These are phyloP conservation scores for Metrosideros polymorpha DNA, from an alignment of 441 rosid species.

Conservation along the genomic window DNA sequence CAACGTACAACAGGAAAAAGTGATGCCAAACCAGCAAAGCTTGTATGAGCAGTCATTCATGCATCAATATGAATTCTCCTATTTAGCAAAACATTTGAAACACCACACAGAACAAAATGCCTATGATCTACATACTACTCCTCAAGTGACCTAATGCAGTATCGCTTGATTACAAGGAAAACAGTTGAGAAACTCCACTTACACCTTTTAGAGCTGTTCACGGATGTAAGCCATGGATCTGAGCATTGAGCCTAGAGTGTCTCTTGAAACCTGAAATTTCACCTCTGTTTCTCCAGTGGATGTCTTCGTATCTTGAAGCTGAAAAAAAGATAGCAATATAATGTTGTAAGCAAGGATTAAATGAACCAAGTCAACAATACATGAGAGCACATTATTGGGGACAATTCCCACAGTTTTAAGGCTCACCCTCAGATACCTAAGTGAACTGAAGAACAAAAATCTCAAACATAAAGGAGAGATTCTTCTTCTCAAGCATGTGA, in stretches of 20 bases:
- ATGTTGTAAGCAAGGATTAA: not conserved
- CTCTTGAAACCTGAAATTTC: constrained; percentile 58
- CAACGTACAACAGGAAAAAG: not conserved
- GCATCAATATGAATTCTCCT: not conserved
- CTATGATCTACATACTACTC: not conserved
- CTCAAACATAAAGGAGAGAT: not conserved
- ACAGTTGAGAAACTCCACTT: constrained; percentile 11
- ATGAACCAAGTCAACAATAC: not conserved
- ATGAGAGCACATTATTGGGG: not conserved
- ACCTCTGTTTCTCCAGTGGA: constrained; percentile 50
- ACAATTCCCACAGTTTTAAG: not conserved
- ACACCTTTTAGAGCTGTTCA: constrained; percentile 46
- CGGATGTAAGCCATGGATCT: constrained; percentile 52
- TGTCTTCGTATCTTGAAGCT: constrained; percentile 50
- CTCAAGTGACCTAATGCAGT: not conserved
- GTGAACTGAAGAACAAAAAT: not conserved
- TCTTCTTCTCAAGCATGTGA: not conserved
- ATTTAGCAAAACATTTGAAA: not conserved
- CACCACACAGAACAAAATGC: not conserved
- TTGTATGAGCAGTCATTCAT: not conserved
- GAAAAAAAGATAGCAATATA: constrained; percentile 4
- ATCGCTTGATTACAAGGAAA: not conserved
- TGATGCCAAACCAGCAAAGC: not conserved
- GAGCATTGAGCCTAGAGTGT: constrained; percentile 56
- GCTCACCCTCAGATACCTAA: not conserved